Evolutionary conservation across 2,329 filamentous ascomycete genomes (phyloP), one percentile per base, ranked within the genome.

Genomic region (Dryadomyces sulphureus): DNA sequence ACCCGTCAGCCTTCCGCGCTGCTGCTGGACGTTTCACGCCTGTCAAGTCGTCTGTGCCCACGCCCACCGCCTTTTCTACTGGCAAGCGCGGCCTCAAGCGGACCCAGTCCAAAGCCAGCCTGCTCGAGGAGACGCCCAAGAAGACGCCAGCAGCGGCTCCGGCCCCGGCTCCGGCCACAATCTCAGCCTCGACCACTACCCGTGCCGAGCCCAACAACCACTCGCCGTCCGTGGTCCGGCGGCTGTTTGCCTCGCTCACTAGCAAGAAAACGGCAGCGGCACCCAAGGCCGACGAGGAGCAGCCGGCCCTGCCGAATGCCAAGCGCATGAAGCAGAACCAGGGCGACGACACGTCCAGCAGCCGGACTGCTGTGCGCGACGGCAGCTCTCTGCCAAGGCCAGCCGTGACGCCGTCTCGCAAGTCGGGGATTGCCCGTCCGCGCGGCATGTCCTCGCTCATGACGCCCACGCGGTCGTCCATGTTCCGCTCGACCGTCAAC

Each of bases 381-480:
- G 64, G 57, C 5, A 68, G 64, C 46, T 65, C 66, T 9, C 68
- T 77, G 39, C 68, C 72, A 40, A 64, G 65, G 22, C 48, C 50
- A 8, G 11, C 39, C 17, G n/a, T 30, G 39, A 35, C 22, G n/a
- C 34, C 34, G n/a, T 36, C 34, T 14, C 27, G 27, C 27, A 32
- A 32, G 27, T 12, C 27, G 5, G 27, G 27, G 9, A 32, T 32
- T 14, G 27, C 35, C 17, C 21, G 36, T 38, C 17, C 36, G 7
- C 30, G 46, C 5, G 35, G 58, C 16, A 56, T 69, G 49, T 67
- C 69, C 50, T 78, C 68, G 49, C 66, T 90, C 25, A 75, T 80
- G 61, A 93, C 85, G 6, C 87, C 88, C 0, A 92, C 84, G 8
- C 87, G 86, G 59, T 68, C 85, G 7, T 86, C 84, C 1, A 61